A percentile compares a stretch with the other conserved stretches of the same genome.
Conservation (phyloP, 176 grass and related monocot genomes). For the Carex cristatella region DNA sequence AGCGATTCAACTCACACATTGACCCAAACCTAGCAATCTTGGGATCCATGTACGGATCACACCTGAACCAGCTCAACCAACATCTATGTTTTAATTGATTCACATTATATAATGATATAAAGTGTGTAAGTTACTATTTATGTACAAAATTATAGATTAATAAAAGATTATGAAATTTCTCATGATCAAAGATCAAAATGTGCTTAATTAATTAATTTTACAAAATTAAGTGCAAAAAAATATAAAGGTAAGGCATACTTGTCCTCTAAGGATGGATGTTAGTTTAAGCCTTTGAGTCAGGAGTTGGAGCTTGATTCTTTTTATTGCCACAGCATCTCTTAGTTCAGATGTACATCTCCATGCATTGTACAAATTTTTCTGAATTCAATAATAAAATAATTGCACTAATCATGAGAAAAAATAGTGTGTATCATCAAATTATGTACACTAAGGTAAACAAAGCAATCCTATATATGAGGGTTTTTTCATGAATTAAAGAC, state of each 20-base stretch:
- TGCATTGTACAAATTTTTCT: slow-evolving; percentile 86
- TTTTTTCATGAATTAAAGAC: background rate
- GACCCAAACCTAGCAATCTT: background rate
- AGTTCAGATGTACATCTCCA: slow-evolving; percentile 77
- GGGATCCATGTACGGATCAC: background rate
- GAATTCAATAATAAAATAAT: slow-evolving; percentile 28
- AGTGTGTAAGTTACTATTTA: background rate
- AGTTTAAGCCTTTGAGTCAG: slow-evolving; percentile 77
- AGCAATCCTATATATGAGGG: background rate
- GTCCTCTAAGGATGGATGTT: slow-evolving; percentile 67
- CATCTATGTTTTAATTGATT: background rate
- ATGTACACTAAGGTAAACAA: background rate
- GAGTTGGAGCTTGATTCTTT: slow-evolving; percentile 66
- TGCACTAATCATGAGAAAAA: background rate
- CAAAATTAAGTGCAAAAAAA: background rate
- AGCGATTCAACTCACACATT: background rate
- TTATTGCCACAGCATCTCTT: slow-evolving; percentile 64
- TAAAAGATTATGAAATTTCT: background rate
- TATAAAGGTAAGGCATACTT: slow-evolving; percentile 39
- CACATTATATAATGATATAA: background rate
- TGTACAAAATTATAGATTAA: background rate
- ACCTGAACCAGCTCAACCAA: background rate
- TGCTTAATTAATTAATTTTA: background rate
- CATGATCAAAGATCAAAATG: background rate
- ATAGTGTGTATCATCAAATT: background rate